Conservation (phyloP, 2,329 filamentous ascomycete species). For the Cladophialophora psammophila region DNA sequence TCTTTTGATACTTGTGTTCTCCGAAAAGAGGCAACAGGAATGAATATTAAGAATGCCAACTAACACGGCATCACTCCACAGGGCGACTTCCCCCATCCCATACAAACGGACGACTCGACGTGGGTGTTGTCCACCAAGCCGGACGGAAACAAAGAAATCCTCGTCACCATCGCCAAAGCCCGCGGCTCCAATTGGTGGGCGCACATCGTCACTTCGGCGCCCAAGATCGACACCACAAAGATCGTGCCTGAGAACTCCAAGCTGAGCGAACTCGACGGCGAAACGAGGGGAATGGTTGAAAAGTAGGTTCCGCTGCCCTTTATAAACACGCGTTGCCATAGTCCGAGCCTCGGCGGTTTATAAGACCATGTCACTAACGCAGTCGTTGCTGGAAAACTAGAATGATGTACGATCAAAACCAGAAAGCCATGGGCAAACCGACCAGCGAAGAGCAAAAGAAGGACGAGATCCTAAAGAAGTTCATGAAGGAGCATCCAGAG, state of each 20-base stretch:
- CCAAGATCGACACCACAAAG: constrained; percentile 93
- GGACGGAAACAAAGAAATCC: constrained; percentile 71
- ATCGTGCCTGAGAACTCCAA: constrained; percentile 93
- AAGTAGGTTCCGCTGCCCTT: constrained; percentile 58
- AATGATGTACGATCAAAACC: constrained; percentile 99
- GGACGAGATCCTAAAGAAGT: constrained; percentile 88
- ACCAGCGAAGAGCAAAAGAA: constrained; percentile 97
- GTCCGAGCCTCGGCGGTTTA: too few species aligned
- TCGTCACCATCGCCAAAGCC: constrained; percentile 89
- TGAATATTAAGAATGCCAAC: not conserved
- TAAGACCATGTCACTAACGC: not conserved
- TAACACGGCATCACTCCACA: constrained; percentile 49
- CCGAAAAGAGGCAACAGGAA: too few species aligned
- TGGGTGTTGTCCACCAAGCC: constrained; percentile 84
- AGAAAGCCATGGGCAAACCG: constrained; percentile 90
- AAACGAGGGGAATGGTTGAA: constrained; percentile 96
- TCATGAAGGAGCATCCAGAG: constrained; percentile 80
- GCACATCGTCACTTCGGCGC: constrained; percentile 84
- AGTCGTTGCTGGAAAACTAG: not conserved
- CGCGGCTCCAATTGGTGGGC: constrained; percentile 99
- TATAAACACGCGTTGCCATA: too few species aligned
- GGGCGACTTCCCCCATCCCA: constrained; percentile 83
- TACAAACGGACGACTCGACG: constrained; percentile 85
- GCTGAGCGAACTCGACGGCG: constrained; percentile 89
- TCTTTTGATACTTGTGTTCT: too few species aligned